Evolutionary conservation across 805 yeast species (phyloP).

Genomic region (Cyberlindnera saturnus): DNA sequence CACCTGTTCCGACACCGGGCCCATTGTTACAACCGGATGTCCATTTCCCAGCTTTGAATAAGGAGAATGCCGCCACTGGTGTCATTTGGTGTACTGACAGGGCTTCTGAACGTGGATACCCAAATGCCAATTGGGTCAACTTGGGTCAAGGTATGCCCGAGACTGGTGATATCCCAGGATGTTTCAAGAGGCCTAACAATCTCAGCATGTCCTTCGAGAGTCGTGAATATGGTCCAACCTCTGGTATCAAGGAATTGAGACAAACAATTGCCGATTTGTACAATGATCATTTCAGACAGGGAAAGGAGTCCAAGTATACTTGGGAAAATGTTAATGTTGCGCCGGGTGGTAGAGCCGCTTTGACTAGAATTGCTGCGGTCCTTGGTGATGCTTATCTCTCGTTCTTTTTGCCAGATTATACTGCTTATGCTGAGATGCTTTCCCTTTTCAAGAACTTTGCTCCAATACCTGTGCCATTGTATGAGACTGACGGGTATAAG

Average conservation of each 20-base stretch:
- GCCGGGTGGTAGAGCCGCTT: constrained; percentile 61
- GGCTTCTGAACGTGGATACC: constrained; percentile 51
- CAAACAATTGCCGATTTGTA: constrained; percentile 53
- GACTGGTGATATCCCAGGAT: constrained; percentile 55
- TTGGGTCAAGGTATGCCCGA: constrained; percentile 64
- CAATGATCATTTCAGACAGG: constrained; percentile 47
- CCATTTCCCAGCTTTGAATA: constrained; percentile 53
- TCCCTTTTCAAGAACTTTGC: constrained; percentile 56
- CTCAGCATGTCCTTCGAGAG: constrained; percentile 42
- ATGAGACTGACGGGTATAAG: constrained; percentile 50
- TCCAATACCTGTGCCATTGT: constrained; percentile 57
- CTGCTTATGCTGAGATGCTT: constrained; percentile 62
- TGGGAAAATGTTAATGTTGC: constrained; percentile 56
- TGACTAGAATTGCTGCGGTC: constrained; percentile 56
- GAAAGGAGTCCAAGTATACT: constrained; percentile 46
- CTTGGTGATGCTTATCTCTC: constrained; percentile 53
- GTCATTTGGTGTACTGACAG: constrained; percentile 61
- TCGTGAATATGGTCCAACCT: constrained; percentile 55
- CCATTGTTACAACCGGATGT: constrained; percentile 34
- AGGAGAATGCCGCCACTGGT: constrained; percentile 54
- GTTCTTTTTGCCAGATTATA: constrained; percentile 56
- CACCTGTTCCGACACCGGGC: constrained; percentile 46
- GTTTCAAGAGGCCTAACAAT: constrained; percentile 45
- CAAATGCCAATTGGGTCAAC: constrained; percentile 43
- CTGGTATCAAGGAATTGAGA: constrained; percentile 48